Base-by-base conservation (phyloP, 352 stramenopile species). In the Phytophthora ohioensis region DNA sequence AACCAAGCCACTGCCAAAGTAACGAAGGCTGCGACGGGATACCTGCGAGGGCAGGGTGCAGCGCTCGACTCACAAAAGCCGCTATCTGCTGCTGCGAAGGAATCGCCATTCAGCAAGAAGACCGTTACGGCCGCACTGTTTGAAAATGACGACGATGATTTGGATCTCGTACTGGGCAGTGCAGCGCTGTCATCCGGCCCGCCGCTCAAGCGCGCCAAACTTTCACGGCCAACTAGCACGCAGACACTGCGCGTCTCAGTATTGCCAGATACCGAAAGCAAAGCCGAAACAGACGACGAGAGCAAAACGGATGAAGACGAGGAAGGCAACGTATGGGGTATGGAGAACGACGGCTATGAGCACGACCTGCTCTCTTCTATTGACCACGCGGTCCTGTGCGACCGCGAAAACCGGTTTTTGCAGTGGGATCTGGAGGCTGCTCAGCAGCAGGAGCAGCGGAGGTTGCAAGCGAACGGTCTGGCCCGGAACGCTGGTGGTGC, bases 341-440 rank as follows among this genome's bases (percentile, higher is more conserved):
- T 91, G 78, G 86, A 89, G 43, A 85, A 81, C 43, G 84, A 92
- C 53, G 78, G 75, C 49, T 90, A 91, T 32, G 77, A 91, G 71
- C 84, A 90, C 45, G 84, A 91, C 39, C 59, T 93, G 52, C 77
- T 93, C 5, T 82, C 81, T 10, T 92, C 82, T 3, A 94, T 94
- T 57, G 87, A 94, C 56, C 87, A 93, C 55, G 81, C 84, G 12
- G 85, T 92, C 47, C 71, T 94, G 35, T 94, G 87, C 49, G 87
- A 94, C 64, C 86, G 86, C 27, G 84, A 93, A 65, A 94, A 94
- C 64, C 84, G 87, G 2, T 94, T 94, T 56, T 57, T 92, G 53
- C 82, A 91, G 59, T 92, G 84, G 84, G 84, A 91, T 53, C 43
- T 92, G 6, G 82, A 93, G 61, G 85, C 85, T 54, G 74, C 71